These are phyloP conservation scores for Stephanocyclus meneghinianus DNA, from an alignment of 352 stramenopile genomes.

Conservation along the genomic window DNA sequence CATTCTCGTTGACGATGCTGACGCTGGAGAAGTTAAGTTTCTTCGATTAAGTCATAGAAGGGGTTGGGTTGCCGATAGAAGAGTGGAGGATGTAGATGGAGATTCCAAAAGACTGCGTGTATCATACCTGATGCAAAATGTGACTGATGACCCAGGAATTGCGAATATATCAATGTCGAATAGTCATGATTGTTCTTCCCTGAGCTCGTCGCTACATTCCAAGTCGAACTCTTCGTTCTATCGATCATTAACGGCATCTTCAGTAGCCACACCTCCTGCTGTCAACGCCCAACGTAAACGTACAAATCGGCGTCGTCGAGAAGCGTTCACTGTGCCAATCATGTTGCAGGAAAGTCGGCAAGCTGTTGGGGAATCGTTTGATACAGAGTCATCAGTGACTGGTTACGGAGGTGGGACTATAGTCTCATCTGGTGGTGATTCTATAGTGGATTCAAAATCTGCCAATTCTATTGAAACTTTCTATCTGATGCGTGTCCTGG, in stretches of 20 bases:
- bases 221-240: constrained; percentile 34
- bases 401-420: constrained; percentile 19
- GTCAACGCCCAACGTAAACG: constrained; percentile 38
- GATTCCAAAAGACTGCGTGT: constrained; percentile 34
- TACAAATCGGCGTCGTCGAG: constrained; percentile 17
- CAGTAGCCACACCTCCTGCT: constrained; percentile 47
- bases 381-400: constrained; percentile 25
- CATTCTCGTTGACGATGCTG: constrained; percentile 28
- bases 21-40: constrained; percentile 54
- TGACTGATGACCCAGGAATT: constrained; percentile 22
- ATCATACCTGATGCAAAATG: constrained; percentile 38
- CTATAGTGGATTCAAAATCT: constrained; percentile 1
- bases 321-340: constrained; percentile 8
- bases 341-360: constrained; percentile 14
- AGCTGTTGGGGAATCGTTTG: constrained; percentile 39
- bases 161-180: constrained; percentile 19
- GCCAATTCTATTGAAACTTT: constrained; percentile 24
- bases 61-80: constrained; percentile 72
- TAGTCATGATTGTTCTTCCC: constrained; percentile 24
- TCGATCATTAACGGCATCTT: constrained; percentile 40
- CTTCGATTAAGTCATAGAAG: constrained; percentile 57
- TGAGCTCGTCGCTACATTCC: constrained; percentile 29
- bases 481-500: constrained; percentile 73
- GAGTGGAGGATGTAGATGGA: constrained; percentile 30
- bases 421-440: neutral